Evolutionary conservation across 208 protist genomes (phyloP), one percentile per base, ranked within the genome.

Genomic region (Histomonas meleagridis): DNA sequence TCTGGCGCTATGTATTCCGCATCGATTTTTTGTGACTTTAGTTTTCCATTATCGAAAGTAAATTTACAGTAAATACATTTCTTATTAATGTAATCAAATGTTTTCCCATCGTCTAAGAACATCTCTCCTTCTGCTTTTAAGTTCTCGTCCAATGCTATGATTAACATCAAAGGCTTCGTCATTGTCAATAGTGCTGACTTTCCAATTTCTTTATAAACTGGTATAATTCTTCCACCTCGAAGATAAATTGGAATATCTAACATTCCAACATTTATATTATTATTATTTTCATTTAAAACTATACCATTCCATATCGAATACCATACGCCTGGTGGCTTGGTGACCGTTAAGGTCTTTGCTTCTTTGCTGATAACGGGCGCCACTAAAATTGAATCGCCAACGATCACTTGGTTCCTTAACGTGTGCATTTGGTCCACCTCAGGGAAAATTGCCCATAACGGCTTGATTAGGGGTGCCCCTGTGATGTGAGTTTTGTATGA

Each of bases 361-460:
- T 95, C 92, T 43, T 93, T 16, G 55, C 96, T 94, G 0, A 98
- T 95, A 5, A 97, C 97, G 40, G 94, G 94, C 28, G 96, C 96
- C 0, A 99, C 93, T 0, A 99, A 90, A 21, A 95, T 92, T 5
- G 92, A 93, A 51, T 97, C 97, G 92, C 98, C 93, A 91, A 98
- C 95, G 9, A 96, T 97, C 46, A 81, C 23, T 92, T 98, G 96
- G 65, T 97, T 96, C 81, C 96, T 95, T 40, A 18, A 32, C 18
- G 60, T 43, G 26, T 90, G 38, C 5, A 28, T 0, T n/a, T 12
- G 93, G 93, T 81, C 97, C 94, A 0, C 93, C 91, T 26, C 94
- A 94, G 81, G 46, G 4, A 91, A 98, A 95, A 97, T 98, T 91
- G 98, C 96, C 60, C 97, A 96, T 94, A 99, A 95, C 46, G 97